phyloP scores from a whole-genome alignment of 2,329 filamentous ascomycete species.

The Aspergillus tubingensis region DNA sequence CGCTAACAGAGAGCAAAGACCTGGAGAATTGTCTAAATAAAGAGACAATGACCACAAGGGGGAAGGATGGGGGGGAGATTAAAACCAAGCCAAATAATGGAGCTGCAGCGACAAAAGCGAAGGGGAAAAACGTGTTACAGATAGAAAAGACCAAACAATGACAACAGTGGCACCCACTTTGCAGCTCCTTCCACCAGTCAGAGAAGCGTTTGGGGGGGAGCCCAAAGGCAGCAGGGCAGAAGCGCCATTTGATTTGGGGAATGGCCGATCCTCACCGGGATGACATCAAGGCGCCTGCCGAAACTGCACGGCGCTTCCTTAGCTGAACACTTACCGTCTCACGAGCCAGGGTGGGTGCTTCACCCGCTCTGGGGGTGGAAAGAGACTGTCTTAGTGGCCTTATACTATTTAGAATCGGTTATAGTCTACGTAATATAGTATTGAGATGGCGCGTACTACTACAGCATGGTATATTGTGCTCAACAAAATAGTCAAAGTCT shows the following conservation, averaged over 20 bases:
- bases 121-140: constrained; percentile 20
- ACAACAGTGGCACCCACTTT: constrained; percentile 30
- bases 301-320: constrained; percentile 26
- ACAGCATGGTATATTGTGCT: too few species aligned
- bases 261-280: constrained; percentile 19
- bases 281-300: constrained; percentile 42
- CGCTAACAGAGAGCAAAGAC: constrained; percentile 2
- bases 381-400: too few species aligned
- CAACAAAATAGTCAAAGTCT: too few species aligned
- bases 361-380: too few species aligned
- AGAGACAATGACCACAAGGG: constrained; percentile 1
- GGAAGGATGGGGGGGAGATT: too few species aligned
- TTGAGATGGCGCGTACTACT: too few species aligned
- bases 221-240: constrained; percentile 15
- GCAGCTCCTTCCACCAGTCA: constrained; percentile 11
- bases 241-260: constrained; percentile 28
- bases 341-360: too few species aligned
- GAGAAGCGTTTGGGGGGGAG: not conserved
- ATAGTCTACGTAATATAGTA: too few species aligned
- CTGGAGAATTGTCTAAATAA: not conserved
- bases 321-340: not conserved
- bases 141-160: constrained; percentile 24
- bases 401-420: too few species aligned
- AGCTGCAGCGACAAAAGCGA: constrained; percentile 5
- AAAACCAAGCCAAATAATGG: not conserved